These are phyloP conservation scores for Lactarius evosmus DNA, from an alignment of 768 basidiomycete species.

Conservation along the genomic window DNA sequence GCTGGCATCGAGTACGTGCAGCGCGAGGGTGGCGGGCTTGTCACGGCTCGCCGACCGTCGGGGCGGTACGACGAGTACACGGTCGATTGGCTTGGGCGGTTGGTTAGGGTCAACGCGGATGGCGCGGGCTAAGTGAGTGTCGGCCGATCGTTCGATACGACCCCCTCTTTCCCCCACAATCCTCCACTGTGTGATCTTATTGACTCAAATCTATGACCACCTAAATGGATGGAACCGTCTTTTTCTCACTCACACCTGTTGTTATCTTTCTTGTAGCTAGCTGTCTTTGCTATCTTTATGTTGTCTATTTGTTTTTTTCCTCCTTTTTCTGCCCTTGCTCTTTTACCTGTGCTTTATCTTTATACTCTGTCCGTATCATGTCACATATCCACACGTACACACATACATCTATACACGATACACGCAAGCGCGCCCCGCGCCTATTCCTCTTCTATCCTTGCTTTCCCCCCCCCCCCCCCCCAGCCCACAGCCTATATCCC, in stretches of 20 bases:
- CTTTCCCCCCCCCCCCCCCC: not conserved
- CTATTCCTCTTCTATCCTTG: not conserved
- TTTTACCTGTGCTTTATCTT: not conserved
- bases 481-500: not conserved
- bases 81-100: conserved; percentile 12
- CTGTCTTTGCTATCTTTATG: conserved; percentile 23
- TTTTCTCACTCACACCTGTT: not conserved
- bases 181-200: not conserved
- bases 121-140: not conserved
- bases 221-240: conserved; percentile 3
- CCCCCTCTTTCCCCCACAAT: not conserved
- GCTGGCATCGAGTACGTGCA: conserved; percentile 17
- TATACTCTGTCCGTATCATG: not conserved
- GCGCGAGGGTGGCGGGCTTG: conserved; percentile 14
- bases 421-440: not conserved
- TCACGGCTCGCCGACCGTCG: conserved; percentile 10
- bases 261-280: not conserved
- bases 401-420: not conserved
- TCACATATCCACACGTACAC: not conserved
- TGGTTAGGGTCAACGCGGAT: not conserved
- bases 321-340: not conserved
- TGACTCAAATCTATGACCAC: not conserved
- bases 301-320: not conserved
- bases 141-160: not conserved
- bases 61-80: not conserved